Conservation (phyloP, 495 filamentous ascomycete genomes). For the Penicillium odoratum region DNA sequence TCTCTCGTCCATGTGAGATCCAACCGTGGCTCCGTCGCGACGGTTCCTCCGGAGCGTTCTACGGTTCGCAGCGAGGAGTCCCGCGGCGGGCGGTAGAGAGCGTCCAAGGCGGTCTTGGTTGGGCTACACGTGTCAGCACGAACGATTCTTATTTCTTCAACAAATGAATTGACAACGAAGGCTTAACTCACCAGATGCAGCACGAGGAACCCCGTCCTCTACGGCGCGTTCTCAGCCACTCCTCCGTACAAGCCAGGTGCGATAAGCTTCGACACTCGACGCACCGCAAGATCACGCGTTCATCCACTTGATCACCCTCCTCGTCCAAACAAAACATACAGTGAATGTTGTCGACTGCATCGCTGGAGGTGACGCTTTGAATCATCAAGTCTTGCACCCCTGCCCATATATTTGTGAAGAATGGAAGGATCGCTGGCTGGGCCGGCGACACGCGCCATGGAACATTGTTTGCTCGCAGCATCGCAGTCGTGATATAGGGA, state of each 20-base stretch:
- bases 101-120: not conserved
- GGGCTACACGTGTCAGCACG: not conserved
- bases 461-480: not conserved
- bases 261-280: not conserved
- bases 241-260: not conserved
- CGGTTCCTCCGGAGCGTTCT: not conserved
- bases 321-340: not conserved
- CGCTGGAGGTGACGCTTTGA: not conserved
- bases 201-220: not conserved
- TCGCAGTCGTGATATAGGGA: not conserved
- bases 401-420: constrained; percentile 1
- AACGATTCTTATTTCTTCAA: not conserved
- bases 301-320: not conserved
- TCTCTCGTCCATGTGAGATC: not conserved
- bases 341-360: not conserved
- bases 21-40: not conserved
- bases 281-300: not conserved
- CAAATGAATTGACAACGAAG: not conserved
- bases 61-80: not conserved
- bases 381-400: not conserved
- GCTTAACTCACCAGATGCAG: not conserved
- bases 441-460: not conserved
- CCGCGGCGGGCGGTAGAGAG: not conserved
- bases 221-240: not conserved
- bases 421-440: not conserved